phyloP scores from a whole-genome alignment of 148 eudicot species.

The Rhododendron molle region DNA sequence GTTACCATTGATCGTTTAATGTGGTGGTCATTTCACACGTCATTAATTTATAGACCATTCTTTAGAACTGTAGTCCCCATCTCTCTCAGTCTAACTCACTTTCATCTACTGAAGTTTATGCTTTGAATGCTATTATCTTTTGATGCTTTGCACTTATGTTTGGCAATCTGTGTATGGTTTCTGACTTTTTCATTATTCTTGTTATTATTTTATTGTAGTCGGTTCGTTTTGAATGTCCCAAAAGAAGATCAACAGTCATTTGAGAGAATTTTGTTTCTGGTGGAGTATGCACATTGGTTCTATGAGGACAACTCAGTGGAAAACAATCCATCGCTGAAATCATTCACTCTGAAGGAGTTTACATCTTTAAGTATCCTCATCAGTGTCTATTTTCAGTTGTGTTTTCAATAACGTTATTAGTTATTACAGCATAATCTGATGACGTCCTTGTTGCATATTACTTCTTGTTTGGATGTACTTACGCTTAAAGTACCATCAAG shows the following conservation, averaged over 20 bases:
- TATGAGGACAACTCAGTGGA: constrained; percentile 97
- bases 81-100: background rate
- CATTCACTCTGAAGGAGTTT: constrained; percentile 85
- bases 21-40: background rate
- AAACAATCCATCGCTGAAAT: constrained; percentile 86
- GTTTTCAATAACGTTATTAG: background rate
- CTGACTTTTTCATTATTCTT: background rate
- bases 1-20: background rate
- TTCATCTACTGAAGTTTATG: background rate
- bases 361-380: constrained; percentile 85
- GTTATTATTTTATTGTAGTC: constrained; percentile 42
- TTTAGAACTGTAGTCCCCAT: background rate
- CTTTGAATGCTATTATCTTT: background rate
- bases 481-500: background rate
- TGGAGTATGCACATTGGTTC: constrained; percentile 98
- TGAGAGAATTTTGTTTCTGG: constrained; percentile 93
- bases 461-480: background rate
- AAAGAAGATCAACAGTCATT: constrained; percentile 96
- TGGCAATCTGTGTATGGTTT: background rate
- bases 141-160: background rate
- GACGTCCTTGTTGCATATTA: background rate
- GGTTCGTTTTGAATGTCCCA: constrained; percentile 97
- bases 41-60: background rate
- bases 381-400: background rate
- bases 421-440: background rate